phyloP scores from a whole-genome alignment of 371 early-diverging fungal species.

The Quaeritorhiza haematococci region DNA sequence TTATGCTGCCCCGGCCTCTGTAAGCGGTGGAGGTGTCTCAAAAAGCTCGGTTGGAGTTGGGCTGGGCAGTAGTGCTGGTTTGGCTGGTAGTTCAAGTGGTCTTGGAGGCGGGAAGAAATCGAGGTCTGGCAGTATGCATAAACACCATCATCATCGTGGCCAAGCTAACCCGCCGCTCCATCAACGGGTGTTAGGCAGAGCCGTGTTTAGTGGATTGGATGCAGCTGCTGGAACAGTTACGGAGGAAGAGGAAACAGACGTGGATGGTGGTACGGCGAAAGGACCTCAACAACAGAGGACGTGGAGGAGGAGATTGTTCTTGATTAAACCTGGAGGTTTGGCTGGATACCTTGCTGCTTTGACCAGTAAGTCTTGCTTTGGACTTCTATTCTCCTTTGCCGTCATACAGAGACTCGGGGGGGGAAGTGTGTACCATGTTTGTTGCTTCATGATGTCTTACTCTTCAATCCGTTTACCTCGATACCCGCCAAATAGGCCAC shows the following conservation, averaged over 20 bases:
- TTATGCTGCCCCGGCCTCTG: conserved; percentile 2
- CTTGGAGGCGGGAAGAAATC: not conserved
- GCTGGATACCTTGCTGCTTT: conserved; percentile 89
- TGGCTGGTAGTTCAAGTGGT: not conserved
- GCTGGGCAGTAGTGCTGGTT: not conserved
- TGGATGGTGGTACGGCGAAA: not conserved
- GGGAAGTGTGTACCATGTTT: too few species aligned
- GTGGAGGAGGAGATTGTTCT: conserved; percentile 49
- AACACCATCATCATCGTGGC: too few species aligned
- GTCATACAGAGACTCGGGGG: too few species aligned
- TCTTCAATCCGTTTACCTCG: not conserved
- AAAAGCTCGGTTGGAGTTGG: not conserved
- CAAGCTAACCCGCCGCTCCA: not conserved
- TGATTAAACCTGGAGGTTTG: conserved; percentile 77
- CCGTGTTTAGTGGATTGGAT: not conserved
- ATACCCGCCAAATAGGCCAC: conserved; percentile 49
- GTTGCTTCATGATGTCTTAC: not conserved
- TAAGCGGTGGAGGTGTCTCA: conserved; percentile 7
- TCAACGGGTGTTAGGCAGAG: too few species aligned
- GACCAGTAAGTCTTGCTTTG: conserved; percentile 50
- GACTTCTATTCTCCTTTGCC: too few species aligned
- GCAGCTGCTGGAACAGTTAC: not conserved
- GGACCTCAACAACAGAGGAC: not conserved
- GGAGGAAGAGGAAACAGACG: not conserved
- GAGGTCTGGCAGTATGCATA: too few species aligned